Evolutionary conservation across 192 early-diverging fungal species (phyloP).

Genomic region (Umbelopsis vinacea): DNA sequence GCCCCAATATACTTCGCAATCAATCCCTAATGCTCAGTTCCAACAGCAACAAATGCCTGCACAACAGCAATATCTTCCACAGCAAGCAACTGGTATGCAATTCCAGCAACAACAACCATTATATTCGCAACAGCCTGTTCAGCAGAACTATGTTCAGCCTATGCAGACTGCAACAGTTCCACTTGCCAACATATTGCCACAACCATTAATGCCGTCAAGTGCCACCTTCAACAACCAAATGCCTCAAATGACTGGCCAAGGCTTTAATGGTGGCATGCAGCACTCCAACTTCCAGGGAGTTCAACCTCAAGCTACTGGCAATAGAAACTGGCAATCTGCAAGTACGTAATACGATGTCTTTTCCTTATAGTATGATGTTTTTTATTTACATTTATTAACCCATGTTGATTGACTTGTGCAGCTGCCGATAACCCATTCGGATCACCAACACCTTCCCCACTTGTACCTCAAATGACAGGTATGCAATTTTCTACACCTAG

Average conservation of each 20-base stretch:
- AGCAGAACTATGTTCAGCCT: not conserved
- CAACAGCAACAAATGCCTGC: not conserved
- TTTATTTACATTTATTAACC: too few species aligned
- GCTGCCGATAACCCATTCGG: conserved; percentile 43
- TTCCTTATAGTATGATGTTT: too few species aligned
- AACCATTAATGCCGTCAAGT: conserved; percentile 6
- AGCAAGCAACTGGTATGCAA: not conserved
- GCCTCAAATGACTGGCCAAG: conserved; percentile 34
- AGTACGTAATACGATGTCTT: conserved; percentile 31
- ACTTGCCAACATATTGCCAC: conserved; percentile 4
- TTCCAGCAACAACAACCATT: conserved; percentile 14
- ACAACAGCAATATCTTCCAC: not conserved
- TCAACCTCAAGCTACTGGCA: conserved; percentile 48
- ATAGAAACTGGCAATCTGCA: conserved; percentile 44
- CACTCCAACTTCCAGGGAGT: conserved; percentile 17
- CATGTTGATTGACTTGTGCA: not conserved
- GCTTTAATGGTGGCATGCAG: conserved; percentile 26
- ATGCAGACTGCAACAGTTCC: not conserved
- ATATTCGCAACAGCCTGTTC: not conserved
- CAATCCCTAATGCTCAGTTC: conserved; percentile 22
- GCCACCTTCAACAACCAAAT: not conserved
- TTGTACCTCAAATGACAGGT: conserved; percentile 34
- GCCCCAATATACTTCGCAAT: conserved; percentile 28
- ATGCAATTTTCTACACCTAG: conserved; percentile 38
- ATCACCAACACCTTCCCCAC: conserved; percentile 24